Evolutionary conservation across 1,139 yeast genomes (phyloP), one percentile per base, ranked within the genome.

Genomic region (Geotrichum europaeum): DNA sequence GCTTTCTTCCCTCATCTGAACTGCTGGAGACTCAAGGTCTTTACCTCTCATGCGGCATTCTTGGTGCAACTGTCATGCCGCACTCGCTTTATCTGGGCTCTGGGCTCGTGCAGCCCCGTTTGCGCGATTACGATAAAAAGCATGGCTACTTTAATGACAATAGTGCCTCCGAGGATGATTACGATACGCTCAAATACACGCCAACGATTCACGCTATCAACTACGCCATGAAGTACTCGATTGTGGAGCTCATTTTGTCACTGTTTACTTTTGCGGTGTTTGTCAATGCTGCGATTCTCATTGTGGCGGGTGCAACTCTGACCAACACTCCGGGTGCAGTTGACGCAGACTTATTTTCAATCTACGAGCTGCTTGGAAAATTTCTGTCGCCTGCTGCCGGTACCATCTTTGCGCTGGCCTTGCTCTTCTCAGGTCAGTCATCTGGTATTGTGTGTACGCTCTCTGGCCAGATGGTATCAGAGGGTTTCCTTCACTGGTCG

Each of bases 381-480:
- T 80, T 81, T 57, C 76, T 89, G 45, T 84, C 90, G 0, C 89
- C 89, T 4, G 84, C 81, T 2, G 92, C 87, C 1, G 96, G 95
- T 36, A 84, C 89, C 0, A 75, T 88, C 0, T 88, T 89, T 74
- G 87, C 87, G 82, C 74, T 87, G 55, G 94, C 96, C 0, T 76
- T 89, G 66, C 74, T 89, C 45, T 81, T 85, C 66, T 84, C 89
- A 62, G 96, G 96, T 10, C 89, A 87, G 68, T 84, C 89, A 64
- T 92, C 96, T 0, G 95, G 95, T 54, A 84, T 89, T 62, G 92
- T 89, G 1, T 89, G 96, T 70, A 89, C 96, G 0, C 86, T 89
- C 74, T 89, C 95, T 0, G 96, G 96, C 9, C 96, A 89, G 71
- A 86, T 89, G 67, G 91, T 89, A 2, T 81, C 89, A 66, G 96